Evolutionary conservation across 768 basidiomycete genomes (phyloP).

Genomic region (Kwoniella europaea): DNA sequence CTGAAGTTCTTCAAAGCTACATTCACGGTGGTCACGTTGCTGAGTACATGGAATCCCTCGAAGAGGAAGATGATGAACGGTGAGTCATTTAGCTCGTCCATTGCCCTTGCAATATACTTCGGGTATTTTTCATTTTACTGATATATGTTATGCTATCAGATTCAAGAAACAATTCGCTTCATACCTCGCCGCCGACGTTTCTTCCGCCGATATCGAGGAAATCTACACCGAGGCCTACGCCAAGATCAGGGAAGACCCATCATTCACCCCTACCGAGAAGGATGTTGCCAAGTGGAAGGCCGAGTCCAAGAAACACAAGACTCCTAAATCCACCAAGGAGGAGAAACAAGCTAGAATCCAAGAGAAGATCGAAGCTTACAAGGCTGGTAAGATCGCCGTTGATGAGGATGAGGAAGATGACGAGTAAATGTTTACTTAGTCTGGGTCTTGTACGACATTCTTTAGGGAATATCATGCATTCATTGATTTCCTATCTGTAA

Average conservation of each 20-base stretch:
- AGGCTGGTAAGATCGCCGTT: slow-evolving; percentile 62
- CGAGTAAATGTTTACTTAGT: slow-evolving; percentile 11
- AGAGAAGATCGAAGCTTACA: slow-evolving; percentile 87
- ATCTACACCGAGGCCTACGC: slow-evolving; percentile 91
- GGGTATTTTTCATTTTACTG: neutral
- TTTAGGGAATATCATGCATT: neutral
- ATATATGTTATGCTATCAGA: slow-evolving; percentile 59
- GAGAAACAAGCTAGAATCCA: slow-evolving; percentile 81
- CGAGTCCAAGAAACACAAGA: slow-evolving; percentile 75
- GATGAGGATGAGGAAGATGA: slow-evolving; percentile 50
- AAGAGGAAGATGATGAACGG: slow-evolving; percentile 99
- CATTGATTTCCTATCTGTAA: neutral
- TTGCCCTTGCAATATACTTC: too few species aligned
- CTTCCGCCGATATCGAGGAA: slow-evolving; percentile 96
- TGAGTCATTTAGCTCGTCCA: slow-evolving; percentile 22
- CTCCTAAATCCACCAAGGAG: slow-evolving; percentile 71
- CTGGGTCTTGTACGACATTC: slow-evolving; percentile 1
- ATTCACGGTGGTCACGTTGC: slow-evolving; percentile 97
- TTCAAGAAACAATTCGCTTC: slow-evolving; percentile 97
- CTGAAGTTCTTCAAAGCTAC: slow-evolving; percentile 95
- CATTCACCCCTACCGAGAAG: slow-evolving; percentile 88
- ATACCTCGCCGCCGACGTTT: slow-evolving; percentile 93
- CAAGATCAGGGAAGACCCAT: slow-evolving; percentile 92
- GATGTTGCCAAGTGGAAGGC: slow-evolving; percentile 83
- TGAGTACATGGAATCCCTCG: slow-evolving; percentile 98